Percentiles rank a stretch among this genome's conserved stretches.
Evolutionary conservation across 2,329 filamentous ascomycete genomes (phyloP).

Genomic region (Botryosphaeria agaves): DNA sequence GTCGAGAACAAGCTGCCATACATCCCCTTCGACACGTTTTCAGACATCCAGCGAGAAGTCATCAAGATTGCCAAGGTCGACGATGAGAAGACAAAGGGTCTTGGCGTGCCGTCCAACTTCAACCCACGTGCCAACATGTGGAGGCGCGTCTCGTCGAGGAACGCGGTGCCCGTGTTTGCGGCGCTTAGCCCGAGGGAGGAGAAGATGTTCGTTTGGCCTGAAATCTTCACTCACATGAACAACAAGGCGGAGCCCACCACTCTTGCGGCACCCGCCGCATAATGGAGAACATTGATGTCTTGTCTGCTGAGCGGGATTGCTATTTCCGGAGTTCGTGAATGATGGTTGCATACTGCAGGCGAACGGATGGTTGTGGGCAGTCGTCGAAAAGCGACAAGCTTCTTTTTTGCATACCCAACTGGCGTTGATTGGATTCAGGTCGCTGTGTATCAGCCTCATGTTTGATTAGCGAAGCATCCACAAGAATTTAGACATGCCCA

Average conservation of each 20-base stretch:
- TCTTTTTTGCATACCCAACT: too few species aligned
- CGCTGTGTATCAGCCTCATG: too few species aligned
- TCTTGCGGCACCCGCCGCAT: background rate
- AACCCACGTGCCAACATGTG: slow-evolving; percentile 54
- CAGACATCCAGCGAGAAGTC: slow-evolving; percentile 45
- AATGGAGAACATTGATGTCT: background rate
- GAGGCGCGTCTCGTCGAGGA: slow-evolving; percentile 43
- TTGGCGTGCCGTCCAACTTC: slow-evolving; percentile 41
- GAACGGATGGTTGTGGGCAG: too few species aligned
- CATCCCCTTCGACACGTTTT: slow-evolving; percentile 47
- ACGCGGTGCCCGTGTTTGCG: slow-evolving; percentile 32
- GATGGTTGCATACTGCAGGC: too few species aligned
- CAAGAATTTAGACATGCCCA: too few species aligned
- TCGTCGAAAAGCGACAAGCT: too few species aligned
- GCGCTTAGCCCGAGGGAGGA: slow-evolving; percentile 39
- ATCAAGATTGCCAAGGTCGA: slow-evolving; percentile 41
- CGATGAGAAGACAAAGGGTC: slow-evolving; percentile 40
- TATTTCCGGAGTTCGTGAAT: too few species aligned
- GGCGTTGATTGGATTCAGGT: too few species aligned
- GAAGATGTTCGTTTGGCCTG: slow-evolving; percentile 46
- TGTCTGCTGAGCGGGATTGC: too few species aligned
- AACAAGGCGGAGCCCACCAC: background rate
- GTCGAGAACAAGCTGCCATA: slow-evolving; percentile 41
- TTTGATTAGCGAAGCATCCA: too few species aligned
- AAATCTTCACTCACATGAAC: slow-evolving; percentile 27